Conservation (phyloP, 2,329 filamentous ascomycete genomes). For the Aureobasidium pullulans region DNA sequence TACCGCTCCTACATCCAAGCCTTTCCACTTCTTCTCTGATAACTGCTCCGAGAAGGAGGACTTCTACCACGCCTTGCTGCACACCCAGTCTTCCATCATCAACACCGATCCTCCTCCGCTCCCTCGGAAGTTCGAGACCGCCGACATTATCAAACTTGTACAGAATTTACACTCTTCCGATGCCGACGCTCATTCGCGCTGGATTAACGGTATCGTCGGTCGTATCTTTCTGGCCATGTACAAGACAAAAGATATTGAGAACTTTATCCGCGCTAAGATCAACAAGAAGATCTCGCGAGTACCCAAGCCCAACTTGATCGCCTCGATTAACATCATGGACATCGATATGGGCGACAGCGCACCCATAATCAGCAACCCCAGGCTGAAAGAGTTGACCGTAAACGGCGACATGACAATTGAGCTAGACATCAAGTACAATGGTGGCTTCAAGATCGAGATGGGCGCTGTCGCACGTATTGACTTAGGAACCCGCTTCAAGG, state of each 20-base stretch:
- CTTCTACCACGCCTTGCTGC: constrained; percentile 88
- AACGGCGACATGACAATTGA: constrained; percentile 86
- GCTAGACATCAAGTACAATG: constrained; percentile 79
- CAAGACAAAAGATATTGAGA: constrained; percentile 73
- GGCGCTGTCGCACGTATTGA: constrained; percentile 91
- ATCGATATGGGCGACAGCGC: constrained; percentile 83
- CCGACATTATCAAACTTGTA: constrained; percentile 81
- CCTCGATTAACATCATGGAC: constrained; percentile 70
- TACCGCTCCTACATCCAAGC: constrained; percentile 57
- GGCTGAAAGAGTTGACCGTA: constrained; percentile 79
- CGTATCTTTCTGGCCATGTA: constrained; percentile 83
- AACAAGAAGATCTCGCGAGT: constrained; percentile 94
- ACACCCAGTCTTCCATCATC: constrained; percentile 68
- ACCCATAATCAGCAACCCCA: constrained; percentile 81
- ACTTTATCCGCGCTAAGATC: constrained; percentile 74
- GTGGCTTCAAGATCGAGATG: constrained; percentile 82
- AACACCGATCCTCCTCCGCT: constrained; percentile 54
- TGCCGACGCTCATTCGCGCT: constrained; percentile 81
- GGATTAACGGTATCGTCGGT: constrained; percentile 88
- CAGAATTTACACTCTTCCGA: constrained; percentile 87
- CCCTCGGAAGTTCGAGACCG: constrained; percentile 70
- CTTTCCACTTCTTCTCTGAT: constrained; percentile 91
- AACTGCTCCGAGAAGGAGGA: constrained; percentile 96
- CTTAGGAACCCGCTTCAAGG: constrained; percentile 79
- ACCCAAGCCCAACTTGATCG: constrained; percentile 84